Percentiles rank a stretch among this genome's conserved stretches.
Evolutionary conservation across 345 rosid genomes (phyloP).

Genomic region (Anastatica hierochuntica): DNA sequence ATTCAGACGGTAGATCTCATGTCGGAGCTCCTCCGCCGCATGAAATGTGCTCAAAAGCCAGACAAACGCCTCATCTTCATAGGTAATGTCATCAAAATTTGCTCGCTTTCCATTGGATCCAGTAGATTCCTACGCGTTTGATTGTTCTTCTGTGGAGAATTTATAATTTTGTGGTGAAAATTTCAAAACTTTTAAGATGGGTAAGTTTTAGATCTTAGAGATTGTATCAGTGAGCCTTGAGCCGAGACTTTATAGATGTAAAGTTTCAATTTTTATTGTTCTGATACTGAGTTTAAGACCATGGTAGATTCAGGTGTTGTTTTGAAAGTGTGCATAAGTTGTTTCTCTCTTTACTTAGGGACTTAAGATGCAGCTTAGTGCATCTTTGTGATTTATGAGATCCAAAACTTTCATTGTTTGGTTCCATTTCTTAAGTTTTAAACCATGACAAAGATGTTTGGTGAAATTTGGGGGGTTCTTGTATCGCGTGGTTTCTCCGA

Average conservation of each 20-base stretch:
- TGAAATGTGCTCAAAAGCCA: constrained; percentile 71
- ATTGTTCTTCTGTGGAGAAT: not conserved
- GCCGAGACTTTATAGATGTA: not conserved
- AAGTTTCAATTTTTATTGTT: not conserved
- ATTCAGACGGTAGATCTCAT: constrained; percentile 67
- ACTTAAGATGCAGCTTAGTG: too few relatives aligned
- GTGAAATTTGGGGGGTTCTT: too few relatives aligned
- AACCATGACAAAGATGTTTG: not conserved
- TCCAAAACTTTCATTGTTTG: not conserved
- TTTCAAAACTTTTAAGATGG: not conserved
- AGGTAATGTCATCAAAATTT: constrained; percentile 32
- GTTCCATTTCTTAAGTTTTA: not conserved
- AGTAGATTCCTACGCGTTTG: not conserved
- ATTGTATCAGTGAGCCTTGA: constrained; percentile 3
- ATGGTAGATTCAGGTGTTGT: too few relatives aligned
- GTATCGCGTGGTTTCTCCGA: not conserved
- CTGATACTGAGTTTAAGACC: not conserved
- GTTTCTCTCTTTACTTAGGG: too few relatives aligned
- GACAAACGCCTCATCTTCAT: constrained; percentile 89
- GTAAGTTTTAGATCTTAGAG: constrained; percentile 11
- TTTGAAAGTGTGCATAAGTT: too few relatives aligned
- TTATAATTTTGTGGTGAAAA: not conserved
- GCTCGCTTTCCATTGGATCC: constrained; percentile 8
- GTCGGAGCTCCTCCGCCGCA: constrained; percentile 81
- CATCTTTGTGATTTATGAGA: too few relatives aligned